These are phyloP conservation scores for Suillus lakei DNA, from an alignment of 768 basidiomycete genomes.

Conservation along the genomic window DNA sequence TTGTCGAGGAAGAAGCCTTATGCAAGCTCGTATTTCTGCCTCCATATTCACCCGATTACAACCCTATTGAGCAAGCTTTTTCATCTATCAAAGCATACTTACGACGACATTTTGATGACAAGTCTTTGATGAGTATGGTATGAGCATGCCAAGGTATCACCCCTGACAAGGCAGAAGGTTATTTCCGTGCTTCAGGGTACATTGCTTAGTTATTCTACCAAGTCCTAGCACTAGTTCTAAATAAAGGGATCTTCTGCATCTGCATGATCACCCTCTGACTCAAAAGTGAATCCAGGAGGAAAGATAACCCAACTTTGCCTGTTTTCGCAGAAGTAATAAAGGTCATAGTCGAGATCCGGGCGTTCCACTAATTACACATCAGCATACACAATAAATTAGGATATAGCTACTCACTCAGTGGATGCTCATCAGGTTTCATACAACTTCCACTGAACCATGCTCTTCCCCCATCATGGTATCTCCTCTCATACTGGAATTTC, in stretches of 20 bases:
- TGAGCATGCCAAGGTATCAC: slow-evolving; percentile 27
- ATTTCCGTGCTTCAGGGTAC: slow-evolving; percentile 30
- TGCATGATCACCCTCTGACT: not conserved
- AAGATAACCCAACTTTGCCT: slow-evolving; percentile 12
- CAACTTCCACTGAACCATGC: too few species aligned
- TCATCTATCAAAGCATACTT: slow-evolving; percentile 29
- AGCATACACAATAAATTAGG: too few species aligned
- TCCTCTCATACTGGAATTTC: too few species aligned
- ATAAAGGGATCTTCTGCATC: not conserved
- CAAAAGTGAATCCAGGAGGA: slow-evolving; percentile 7
- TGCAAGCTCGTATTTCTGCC: slow-evolving; percentile 32
- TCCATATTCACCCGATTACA: slow-evolving; percentile 37
- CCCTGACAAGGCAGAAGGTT: slow-evolving; percentile 24
- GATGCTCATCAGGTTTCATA: too few species aligned
- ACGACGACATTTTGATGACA: slow-evolving; percentile 3
- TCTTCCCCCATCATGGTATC: too few species aligned
- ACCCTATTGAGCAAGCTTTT: slow-evolving; percentile 38
- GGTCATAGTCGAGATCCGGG: slow-evolving; percentile 6
- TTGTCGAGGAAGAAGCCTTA: slow-evolving; percentile 19
- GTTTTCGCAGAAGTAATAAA: slow-evolving; percentile 10
- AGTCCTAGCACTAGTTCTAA: not conserved
- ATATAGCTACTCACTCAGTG: too few species aligned
- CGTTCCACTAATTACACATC: too few species aligned
- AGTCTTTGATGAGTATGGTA: slow-evolving; percentile 25
- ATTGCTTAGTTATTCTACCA: slow-evolving; percentile 18